Evolutionary conservation across 805 yeast genomes (phyloP), one percentile per base, ranked within the genome.

Genomic region (Kodamaea neixiangensis): DNA sequence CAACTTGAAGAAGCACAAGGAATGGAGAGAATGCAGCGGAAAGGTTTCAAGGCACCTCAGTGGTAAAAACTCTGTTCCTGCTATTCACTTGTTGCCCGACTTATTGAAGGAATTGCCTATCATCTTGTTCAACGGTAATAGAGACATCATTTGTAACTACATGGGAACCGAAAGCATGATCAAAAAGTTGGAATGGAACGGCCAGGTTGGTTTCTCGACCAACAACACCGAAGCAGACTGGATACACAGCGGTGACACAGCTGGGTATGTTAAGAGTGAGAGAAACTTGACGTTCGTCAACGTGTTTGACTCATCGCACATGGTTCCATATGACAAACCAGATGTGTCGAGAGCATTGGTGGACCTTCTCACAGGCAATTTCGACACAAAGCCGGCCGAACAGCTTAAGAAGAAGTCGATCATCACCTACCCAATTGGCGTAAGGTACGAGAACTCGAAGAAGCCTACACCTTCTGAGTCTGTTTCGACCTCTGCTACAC

Each of bases 301-400:
- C 51, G 81, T 93, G 1, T 80, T 69, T 64, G 81, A 89, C 58
- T 82, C 96, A 0, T 86, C 96, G 3, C 98, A 94, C 64, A 93
- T 94, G 98, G 94, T 91, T 20, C 96, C 98, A 1, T 85, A 80
- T 57, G 97, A 92, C 64, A 70, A 81, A 47, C 87, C 94, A 1
- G 81, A 77, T 43, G 76, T 80, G 21, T 80, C 92, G 6, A 76
- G 91, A 56, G 89, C 90, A 14, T 68, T 92, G 53, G 69, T 91
- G 38, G 91, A 89, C 60, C 53, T 80, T 18, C 59, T 76, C 21
- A 58, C 68, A 1, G 66, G 67, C 0, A 71, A 73, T 49, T 66
- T 52, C 44, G 67, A 66, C 37, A 59, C 53, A 14, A 54, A 57
- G 14, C 57, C 54, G 19, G 57, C 51, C 20, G 52, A 52, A 15